phyloP scores from a whole-genome alignment of 129 eudicot species.

The Ambrosia trifida region DNA sequence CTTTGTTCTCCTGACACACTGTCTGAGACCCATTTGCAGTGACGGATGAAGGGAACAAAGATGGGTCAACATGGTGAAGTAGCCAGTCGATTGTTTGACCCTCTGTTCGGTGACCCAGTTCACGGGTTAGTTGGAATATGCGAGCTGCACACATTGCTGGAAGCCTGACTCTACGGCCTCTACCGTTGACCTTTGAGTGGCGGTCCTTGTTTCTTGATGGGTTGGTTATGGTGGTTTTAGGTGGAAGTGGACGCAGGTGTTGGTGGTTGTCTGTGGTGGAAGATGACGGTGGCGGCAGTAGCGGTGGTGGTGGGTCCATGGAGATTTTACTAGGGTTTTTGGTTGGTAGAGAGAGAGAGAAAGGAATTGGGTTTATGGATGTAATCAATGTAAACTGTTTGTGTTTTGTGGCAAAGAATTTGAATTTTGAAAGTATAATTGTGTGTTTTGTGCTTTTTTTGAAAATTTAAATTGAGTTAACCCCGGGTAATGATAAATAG shows the following conservation, averaged over 20 bases:
- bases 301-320: constrained; percentile 31
- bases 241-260: neutral
- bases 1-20: constrained; percentile 22
- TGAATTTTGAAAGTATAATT: constrained; percentile 17
- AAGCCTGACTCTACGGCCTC: constrained; percentile 45
- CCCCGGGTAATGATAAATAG: too few species aligned
- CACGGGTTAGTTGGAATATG: constrained; percentile 55
- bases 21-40: constrained; percentile 15
- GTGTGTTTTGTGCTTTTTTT: constrained; percentile 16
- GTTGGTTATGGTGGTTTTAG: neutral
- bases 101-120: constrained; percentile 47
- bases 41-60: constrained; percentile 27
- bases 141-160: constrained; percentile 54
- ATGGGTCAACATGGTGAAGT: constrained; percentile 42
- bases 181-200: constrained; percentile 42
- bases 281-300: constrained; percentile 24
- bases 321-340: constrained; percentile 26
- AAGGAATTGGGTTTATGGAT: neutral
- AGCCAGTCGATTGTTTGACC: constrained; percentile 57
- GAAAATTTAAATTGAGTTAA: neutral
- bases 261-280: constrained; percentile 16
- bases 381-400: neutral
- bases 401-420: constrained; percentile 27
- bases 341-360: constrained; percentile 8
- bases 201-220: constrained; percentile 29